Evolutionary conservation across 2,329 filamentous ascomycete species (phyloP), one percentile per base, ranked within the genome.

Genomic region (Pseudocercospora ulei): DNA sequence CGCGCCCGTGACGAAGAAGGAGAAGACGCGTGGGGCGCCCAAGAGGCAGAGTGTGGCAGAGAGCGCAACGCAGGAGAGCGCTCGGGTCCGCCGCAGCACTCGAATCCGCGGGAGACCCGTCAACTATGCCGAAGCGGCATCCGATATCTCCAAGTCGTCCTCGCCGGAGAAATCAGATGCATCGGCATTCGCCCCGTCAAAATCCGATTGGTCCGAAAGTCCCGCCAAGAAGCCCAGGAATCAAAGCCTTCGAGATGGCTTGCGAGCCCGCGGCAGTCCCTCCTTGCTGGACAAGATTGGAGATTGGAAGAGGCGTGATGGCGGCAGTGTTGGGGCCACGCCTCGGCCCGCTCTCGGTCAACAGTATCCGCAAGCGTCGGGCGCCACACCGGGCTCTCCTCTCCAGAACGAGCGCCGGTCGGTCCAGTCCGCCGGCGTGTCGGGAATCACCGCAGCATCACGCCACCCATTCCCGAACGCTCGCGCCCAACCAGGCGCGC

Each of bases 141-240:
- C 43, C 11, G 36, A 43, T 13, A 20, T 36, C 5, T 44, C 38
- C 5, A 24, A 20, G 12, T 36, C 39, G 9, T 30, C 42, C 2
- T 50, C 47, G 4, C 44, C 47, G 6, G 34, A 23, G 11, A 49
- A 47, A 29, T 47, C 47, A 3, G 41, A 47, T 17, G 36, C 33
- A 9, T 47, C 47, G 4, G 14, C 20, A 1, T 49, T 44, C 33
- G 45, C 44, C 1, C 44, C 44, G 3, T 30, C 28, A 2, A 49
- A 44, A 13, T 42, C 38, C 11, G 45, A 42, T 17, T 18, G 14
- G 7, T 35, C 36, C n/a, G 16, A 25, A 14, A 37, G 20, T 16
- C 37, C 38, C 7, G 35, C 18, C 3, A 41, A 43, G 17, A n/a
- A 13, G n/a, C 24, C 20, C n/a, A 16, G 22, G 20, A 19, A n/a